Evolutionary conservation across 768 basidiomycete species (phyloP), one percentile per base, ranked within the genome.

Genomic region (Pleurotus giganteus): DNA sequence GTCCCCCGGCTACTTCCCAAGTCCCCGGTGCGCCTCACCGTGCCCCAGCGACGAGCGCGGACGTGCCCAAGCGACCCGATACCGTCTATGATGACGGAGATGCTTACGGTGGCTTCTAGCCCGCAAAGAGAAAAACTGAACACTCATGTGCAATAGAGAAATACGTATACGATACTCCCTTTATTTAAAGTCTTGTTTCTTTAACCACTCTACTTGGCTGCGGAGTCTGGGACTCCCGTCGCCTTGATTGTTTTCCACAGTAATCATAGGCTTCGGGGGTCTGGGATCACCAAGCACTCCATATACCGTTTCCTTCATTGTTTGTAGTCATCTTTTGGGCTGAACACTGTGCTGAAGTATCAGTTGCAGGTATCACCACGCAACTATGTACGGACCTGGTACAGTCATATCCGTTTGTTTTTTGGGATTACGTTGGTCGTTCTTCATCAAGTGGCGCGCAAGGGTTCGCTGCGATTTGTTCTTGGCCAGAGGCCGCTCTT

Each of bases 21-120:
- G 24, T 13, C 11, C 32, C 29, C 9, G 26, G 7, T 23, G 3
- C 31, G 42, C 45, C 21, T 29, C 8, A 46, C 12, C 52, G 43
- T 23, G 37, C 54, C 15, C 28, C 11, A 29, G 39, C 26, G 2
- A 7, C 49, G n/a, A 27, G 26, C n/a, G 13, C 60, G 37, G 31
- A 56, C 29, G 49, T 55, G 60, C n/a, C 64, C 2, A 57, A 66
- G 58, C 70, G 78, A 29, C 80, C 78, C 3, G 64, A 66, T 42
- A 53, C 43, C 19, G 29, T 46, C 17, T 50, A 45, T 31, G 53
- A 51, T 46, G 43, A 46, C 13, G 53, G 55, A 2, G 59, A 60
- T 32, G 59, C 59, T n/a, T 60, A 60, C 44, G 59, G 57, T 27
- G 59, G 59, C 1, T 55, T 60, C 41, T 58, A 32, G 31, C 31